These are phyloP conservation scores for Yarrowia sp. DNA, from an alignment of 805 yeast genomes.

Conservation along the genomic window DNA sequence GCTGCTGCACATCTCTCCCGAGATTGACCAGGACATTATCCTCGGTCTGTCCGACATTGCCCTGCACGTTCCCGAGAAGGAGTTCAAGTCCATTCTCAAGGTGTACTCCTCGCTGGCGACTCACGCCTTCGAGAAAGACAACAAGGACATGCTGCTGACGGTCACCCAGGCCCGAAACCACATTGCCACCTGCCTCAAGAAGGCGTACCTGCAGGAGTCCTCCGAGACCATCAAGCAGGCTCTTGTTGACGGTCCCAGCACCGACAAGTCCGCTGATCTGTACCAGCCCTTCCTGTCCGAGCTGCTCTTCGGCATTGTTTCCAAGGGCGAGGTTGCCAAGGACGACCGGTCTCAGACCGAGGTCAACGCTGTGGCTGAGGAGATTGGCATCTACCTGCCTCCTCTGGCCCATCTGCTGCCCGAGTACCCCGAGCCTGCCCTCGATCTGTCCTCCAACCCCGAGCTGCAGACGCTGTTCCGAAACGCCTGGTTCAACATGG, in stretches of 20 bases:
- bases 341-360: slow-evolving; percentile 61
- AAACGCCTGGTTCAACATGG: slow-evolving; percentile 92
- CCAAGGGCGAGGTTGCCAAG: slow-evolving; percentile 74
- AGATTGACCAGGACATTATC: slow-evolving; percentile 58
- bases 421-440: slow-evolving; percentile 47
- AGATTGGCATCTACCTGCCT: slow-evolving; percentile 61
- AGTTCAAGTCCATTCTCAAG: slow-evolving; percentile 61
- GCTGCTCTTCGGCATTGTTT: slow-evolving; percentile 61
- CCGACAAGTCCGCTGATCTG: slow-evolving; percentile 42
- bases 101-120: slow-evolving; percentile 42
- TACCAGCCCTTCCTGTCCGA: slow-evolving; percentile 61
- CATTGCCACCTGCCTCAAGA: slow-evolving; percentile 42
- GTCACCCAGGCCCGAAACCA: slow-evolving; percentile 28
- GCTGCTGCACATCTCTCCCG: slow-evolving; percentile 44
- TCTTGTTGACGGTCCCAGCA: slow-evolving; percentile 28
- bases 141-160: slow-evolving; percentile 37
- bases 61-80: slow-evolving; percentile 59
- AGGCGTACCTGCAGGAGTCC: slow-evolving; percentile 49
- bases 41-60: slow-evolving; percentile 64
- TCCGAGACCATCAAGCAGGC: slow-evolving; percentile 27
- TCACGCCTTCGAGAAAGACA: slow-evolving; percentile 46
- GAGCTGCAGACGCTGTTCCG: slow-evolving; percentile 61
- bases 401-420: slow-evolving; percentile 81
- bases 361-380: slow-evolving; percentile 50
- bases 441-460: slow-evolving; percentile 46